Base-by-base conservation (phyloP, 805 yeast genomes). In the Candida sphagnicola region DNA sequence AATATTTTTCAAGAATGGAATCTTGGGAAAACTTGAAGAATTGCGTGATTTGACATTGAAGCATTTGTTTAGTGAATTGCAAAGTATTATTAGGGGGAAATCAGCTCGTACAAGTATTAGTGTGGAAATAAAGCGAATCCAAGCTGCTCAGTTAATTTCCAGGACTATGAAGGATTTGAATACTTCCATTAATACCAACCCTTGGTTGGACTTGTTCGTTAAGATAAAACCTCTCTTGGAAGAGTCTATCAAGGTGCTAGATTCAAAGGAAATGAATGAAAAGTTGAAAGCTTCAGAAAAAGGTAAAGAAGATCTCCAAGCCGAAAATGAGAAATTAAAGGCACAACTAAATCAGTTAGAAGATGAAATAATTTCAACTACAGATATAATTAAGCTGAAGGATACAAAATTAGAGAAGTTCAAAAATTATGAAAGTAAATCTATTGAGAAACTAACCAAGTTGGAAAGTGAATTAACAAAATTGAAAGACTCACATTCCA, bases 191-290 rank as follows among this genome's bases (percentile, higher is more conserved):
- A 31, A 39, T 6, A 56, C 67, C 8, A 80, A 80, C 53, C 84
- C 85, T 14, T 93, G 99, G 99, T 85, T 85, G 61, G 76, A 73
- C 36, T 65, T 93, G 32, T 79, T 80, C 43, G 67, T 78, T 15
- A 75, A 77, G 38, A 65, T 91, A 48, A 86, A 84, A 48, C 98
- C 98, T 1, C 57, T 89, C 30, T 61, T 89, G 11, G 78, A 69
- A 43, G 85, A 81, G 32, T 74, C 82, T 4, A 74, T 77, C 16
- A 81, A 79, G 40, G 74, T 78, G 4, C 61, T 75, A 29, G 82
- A 78, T 51, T 68, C 78, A 3, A 77, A 76, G 41, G 76, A 73
- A 39, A 65, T 80, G 42, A 74, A 75, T 40, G 78, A 77, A 17
- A 66, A 68, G 39, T 46, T 68, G 33, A 62, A 68, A 34, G 70